Evolutionary conservation across 2,329 filamentous ascomycete species (phyloP), one percentile per base, ranked within the genome.

Genomic region (Didymella lethalis): DNA sequence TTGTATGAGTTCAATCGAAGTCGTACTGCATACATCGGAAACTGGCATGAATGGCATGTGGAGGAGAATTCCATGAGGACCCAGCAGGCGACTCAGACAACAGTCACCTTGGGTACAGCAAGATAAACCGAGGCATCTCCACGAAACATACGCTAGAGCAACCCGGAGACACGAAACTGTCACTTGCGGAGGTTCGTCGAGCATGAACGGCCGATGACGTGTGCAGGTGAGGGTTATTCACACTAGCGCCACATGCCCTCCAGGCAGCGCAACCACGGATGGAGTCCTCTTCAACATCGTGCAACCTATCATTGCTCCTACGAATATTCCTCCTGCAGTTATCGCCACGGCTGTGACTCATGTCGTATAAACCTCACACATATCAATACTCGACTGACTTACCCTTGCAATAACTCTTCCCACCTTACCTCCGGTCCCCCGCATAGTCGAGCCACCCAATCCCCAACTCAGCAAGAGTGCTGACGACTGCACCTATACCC

Each of bases 321-420:
- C 52, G 23, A 43, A 48, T 54, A 60, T 49, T 51, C 58, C 45
- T 44, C 47, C 18, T 44, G 16, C 61, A 32, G 28, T 45, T 43
- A 54, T 57, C 62, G 61, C 63, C 58, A 54, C 53, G 55, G 54
- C 66, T 70, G 59, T 70, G 68, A 75, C 68, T 73, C 73, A 76
- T 76, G 74, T 76, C 72, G 70, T 63, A 70, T 62, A 67, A 64
- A 70, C 65, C 59, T 62, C 61, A 61, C 53, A 59, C 67, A 54
- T 65, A 68, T 63, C 61, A 54, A 59, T 62, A 57, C 29, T 71
- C 68, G 16, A 69, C 68, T 55, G 66, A 71, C 48, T 74, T 75
- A 38, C 73, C 73, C 54, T 61, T 75, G 58, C 70, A 75, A 72
- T 75, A 76, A 66, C 60, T 71, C 59, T 63, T 34, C 47, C 32